Evolutionary conservation across 495 filamentous ascomycete species (phyloP).

Genomic region (Penicillium pulvis): DNA sequence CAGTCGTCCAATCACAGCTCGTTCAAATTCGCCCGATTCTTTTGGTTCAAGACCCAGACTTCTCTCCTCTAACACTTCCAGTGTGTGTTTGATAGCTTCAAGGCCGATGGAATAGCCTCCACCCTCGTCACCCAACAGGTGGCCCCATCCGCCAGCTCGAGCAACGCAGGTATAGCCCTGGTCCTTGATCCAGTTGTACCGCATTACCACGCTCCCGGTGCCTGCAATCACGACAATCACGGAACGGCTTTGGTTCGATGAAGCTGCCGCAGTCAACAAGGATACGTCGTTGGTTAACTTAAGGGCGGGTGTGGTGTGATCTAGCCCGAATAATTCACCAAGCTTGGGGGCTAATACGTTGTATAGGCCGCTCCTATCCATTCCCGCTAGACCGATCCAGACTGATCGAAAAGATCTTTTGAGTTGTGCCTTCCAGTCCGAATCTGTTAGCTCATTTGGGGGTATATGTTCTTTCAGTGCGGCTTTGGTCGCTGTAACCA

Average conservation of each 20-base stretch:
- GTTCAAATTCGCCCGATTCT: slow-evolving; percentile 14
- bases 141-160: slow-evolving; percentile 41
- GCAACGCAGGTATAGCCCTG: slow-evolving; percentile 23
- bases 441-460: slow-evolving; percentile 1
- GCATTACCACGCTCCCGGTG: slow-evolving; percentile 36
- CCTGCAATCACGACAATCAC: slow-evolving; percentile 39
- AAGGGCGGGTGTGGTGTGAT: slow-evolving; percentile 15
- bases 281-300: slow-evolving; percentile 35
- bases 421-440: slow-evolving; percentile 12
- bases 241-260: slow-evolving; percentile 19
- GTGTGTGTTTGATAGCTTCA: slow-evolving; percentile 30
- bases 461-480: slow-evolving; percentile 14
- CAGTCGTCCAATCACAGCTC: slow-evolving; percentile 18
- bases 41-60: slow-evolving; percentile 12
- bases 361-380: slow-evolving; percentile 28
- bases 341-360: slow-evolving; percentile 20
- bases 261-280: slow-evolving; percentile 27
- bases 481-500: slow-evolving; percentile 16
- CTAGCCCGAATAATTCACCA: slow-evolving; percentile 20
- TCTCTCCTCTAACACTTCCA: slow-evolving; percentile 25
- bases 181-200: slow-evolving; percentile 23
- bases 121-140: slow-evolving; percentile 41
- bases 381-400: slow-evolving; percentile 33
- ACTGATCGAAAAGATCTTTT: slow-evolving; percentile 22
- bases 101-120: slow-evolving; percentile 40